Evolutionary conservation across 129 eudicot species (phyloP).

Genomic region (Flaveria ramosissima): DNA sequence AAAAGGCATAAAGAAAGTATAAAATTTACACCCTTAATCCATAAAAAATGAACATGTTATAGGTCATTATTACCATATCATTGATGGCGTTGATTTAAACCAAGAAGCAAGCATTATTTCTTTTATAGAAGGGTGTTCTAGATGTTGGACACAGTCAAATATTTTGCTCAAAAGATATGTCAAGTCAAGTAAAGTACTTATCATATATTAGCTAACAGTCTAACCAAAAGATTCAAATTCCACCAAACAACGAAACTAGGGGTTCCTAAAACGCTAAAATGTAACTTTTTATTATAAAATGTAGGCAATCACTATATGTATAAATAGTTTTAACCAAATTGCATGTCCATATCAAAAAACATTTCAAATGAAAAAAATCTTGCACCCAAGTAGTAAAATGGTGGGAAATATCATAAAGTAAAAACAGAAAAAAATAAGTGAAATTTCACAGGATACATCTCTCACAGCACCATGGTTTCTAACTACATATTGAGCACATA

Average conservation of each 20-base stretch:
- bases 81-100: conserved; percentile 6
- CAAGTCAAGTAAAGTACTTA: neutral
- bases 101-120: neutral
- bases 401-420: conserved; percentile 2
- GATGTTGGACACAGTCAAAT: neutral
- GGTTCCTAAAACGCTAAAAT: neutral
- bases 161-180: too few species aligned
- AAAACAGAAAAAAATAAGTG: neutral
- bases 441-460: conserved; percentile 13
- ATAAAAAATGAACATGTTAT: neutral
- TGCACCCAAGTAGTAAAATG: neutral
- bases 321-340: neutral
- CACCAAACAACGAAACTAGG: neutral
- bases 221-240: neutral
- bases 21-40: neutral
- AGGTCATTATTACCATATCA: neutral
- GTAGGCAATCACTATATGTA: neutral
- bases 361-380: neutral
- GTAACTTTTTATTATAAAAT: neutral
- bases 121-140: conserved; percentile 10
- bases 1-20: conserved; percentile 22
- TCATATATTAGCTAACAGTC: neutral
- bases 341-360: neutral
- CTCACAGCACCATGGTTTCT: conserved; percentile 1
- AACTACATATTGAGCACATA: neutral